A percentile compares a stretch with the other conserved stretches of the same genome.
phyloP scores from a whole-genome alignment of 441 rosid species.

The Breynia disticha region DNA sequence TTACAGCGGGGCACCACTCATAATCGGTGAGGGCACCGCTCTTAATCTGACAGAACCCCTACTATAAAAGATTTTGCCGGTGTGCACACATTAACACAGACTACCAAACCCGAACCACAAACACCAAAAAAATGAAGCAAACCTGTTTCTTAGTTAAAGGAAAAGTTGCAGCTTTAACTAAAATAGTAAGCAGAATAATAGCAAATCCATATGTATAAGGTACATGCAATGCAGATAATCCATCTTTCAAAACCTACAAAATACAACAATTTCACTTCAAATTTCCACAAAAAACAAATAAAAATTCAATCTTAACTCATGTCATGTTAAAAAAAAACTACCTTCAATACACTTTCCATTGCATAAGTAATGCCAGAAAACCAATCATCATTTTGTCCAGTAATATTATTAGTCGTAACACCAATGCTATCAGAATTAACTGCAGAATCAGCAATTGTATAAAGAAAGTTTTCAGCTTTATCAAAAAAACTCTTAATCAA shows the following conservation, averaged over 20 bases:
- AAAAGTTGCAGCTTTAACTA: conserved; percentile 87
- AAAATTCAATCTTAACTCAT: not conserved
- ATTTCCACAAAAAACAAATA: not conserved
- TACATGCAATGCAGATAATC: conserved; percentile 62
- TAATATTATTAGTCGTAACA: conserved; percentile 11
- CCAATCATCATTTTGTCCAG: conserved; percentile 70
- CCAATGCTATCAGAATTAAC: conserved; percentile 49
- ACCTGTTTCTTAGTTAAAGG: conserved; percentile 96
- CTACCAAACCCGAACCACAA: too few relatives aligned
- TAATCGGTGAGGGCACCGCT: too few relatives aligned
- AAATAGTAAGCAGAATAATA: conserved; percentile 71
- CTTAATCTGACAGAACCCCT: too few relatives aligned
- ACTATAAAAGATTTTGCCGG: too few relatives aligned
- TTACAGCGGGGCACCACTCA: too few relatives aligned
- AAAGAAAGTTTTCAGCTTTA: conserved; percentile 42
- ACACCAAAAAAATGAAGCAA: conserved; percentile 17
- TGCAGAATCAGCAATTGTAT: conserved; percentile 74
- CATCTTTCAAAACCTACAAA: conserved; percentile 71
- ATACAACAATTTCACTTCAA: not conserved
- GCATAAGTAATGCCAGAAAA: conserved; percentile 64
- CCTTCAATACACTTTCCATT: conserved; percentile 85
- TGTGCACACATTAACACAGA: too few relatives aligned
- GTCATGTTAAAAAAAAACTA: too few relatives aligned
- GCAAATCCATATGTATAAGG: conserved; percentile 92
- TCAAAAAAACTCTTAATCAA: conserved; percentile 35